Base-by-base conservation (phyloP, 495 filamentous ascomycete genomes). In the Penicillium malachiteum region DNA sequence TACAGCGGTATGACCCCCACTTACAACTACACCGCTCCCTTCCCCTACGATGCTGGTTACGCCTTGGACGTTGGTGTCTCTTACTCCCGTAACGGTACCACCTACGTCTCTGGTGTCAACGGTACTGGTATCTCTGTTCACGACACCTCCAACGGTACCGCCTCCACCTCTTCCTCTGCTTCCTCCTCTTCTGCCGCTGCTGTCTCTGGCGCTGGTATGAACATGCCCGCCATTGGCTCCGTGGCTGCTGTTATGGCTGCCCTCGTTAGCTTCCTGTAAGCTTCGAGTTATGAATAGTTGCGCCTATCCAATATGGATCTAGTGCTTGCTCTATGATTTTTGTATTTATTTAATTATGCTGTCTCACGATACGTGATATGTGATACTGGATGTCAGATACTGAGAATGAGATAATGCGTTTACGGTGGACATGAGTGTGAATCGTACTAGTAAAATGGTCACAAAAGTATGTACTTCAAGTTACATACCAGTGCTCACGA, bases 21-120 rank as follows among this genome's bases (percentile, higher is more conserved):
- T 0, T 71, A 66, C 57, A 70, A 76, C 55, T 76, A 76, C 56
- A 71, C 69, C 3, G 63, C 60, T 26, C 72, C 71, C 18, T 72
- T 72, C 54, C 71, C 72, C 9, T 72, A 70, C n/a, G 71, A 75
- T 38, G 56, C 64, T 8, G 54, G 55, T 44, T 58, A 49, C 30
- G 59, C 52, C 42, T 63, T 68, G 42, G 69, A 68, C 41, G 47
- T 56, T 6, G 48, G 59, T 43, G 62, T 68, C 14, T 52, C 56
- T 1, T 59, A 50, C 39, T 46, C 56, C 11, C 45, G 56, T 17
- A 45, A 59, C 38, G 56, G 50, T n/a, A 46, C 38, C 7, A 59
- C 56, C 10, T 53, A 54, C 31, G 35, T 58, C 26, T 41, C 53
- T 37, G 53, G 53, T 55, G 37, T 55, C 21, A 55, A 55, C 38